A percentile compares a stretch with the other conserved stretches of the same genome.
phyloP scores from a whole-genome alignment of 1,284 basidiomycete species.

The Ceratobasidium sp. region DNA sequence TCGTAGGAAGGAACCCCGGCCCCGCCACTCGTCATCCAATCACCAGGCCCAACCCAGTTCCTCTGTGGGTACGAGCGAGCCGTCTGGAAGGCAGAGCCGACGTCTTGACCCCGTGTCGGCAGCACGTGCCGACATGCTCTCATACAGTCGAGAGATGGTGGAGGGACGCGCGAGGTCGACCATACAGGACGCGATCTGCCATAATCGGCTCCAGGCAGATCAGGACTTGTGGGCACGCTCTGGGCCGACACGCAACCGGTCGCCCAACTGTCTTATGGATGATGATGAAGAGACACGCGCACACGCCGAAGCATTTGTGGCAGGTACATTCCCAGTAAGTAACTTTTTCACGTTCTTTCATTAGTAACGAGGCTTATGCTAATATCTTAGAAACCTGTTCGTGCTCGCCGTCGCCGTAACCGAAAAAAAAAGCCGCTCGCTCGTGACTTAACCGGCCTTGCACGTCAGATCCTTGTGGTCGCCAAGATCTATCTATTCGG shows the following conservation, averaged over 20 bases:
- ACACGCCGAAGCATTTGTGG: not conserved
- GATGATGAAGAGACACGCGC: constrained; percentile 5
- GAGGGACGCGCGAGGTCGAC: not conserved
- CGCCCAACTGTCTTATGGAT: not conserved
- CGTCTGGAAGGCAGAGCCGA: not conserved
- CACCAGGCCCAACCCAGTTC: not conserved
- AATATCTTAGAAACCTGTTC: not conserved
- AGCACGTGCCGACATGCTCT: not conserved
- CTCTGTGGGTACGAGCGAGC: not conserved
- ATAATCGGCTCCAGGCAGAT: not conserved
- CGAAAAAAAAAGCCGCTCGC: constrained; percentile 33
- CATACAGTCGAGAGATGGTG: not conserved
- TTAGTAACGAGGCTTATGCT: not conserved
- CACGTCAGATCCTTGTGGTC: not conserved
- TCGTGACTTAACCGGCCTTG: constrained; percentile 1
- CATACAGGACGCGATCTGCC: not conserved
- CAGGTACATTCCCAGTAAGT: constrained; percentile 2
- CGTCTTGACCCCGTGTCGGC: not conserved
- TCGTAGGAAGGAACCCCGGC: no score
- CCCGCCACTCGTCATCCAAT: not conserved
- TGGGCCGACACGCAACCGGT: not conserved
- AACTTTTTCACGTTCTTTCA: not conserved
- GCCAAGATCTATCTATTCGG: constrained; percentile 16
- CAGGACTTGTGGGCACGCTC: not conserved
- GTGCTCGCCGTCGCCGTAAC: not conserved